Conservation (phyloP, 2,329 filamentous ascomycete species). For the Penicillium crustosum region DNA sequence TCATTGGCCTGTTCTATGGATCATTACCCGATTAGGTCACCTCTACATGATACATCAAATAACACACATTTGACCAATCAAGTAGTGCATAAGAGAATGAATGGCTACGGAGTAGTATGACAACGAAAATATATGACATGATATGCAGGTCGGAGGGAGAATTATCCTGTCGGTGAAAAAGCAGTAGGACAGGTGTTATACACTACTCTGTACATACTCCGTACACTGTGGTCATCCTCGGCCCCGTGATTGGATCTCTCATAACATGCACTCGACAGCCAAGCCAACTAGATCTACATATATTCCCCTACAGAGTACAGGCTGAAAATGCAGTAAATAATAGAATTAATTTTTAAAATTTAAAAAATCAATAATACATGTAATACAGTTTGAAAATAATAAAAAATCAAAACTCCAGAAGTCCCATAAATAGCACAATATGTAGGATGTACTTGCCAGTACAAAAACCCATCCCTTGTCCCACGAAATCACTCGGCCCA, state of each 20-base stretch:
- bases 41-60: background rate
- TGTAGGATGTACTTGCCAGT: background rate
- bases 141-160: background rate
- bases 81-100: background rate
- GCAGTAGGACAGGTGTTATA: background rate
- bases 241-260: conserved; percentile 2
- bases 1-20: background rate
- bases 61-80: background rate
- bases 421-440: background rate
- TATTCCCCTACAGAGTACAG: background rate
- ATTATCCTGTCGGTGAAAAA: background rate
- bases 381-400: background rate
- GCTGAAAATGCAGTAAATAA: background rate
- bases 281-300: background rate
- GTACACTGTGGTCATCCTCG: background rate
- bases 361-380: background rate
- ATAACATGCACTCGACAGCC: background rate
- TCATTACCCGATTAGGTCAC: background rate
- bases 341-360: background rate
- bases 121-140: background rate
- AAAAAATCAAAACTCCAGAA: too few relatives aligned
- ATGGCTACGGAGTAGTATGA: background rate
- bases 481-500: conserved; percentile 1
- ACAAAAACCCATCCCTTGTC: conserved; percentile 1
- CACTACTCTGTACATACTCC: background rate